phyloP scores from a whole-genome alignment of 2,329 filamentous ascomycete genomes.

The Cordyceps fumosorosea region DNA sequence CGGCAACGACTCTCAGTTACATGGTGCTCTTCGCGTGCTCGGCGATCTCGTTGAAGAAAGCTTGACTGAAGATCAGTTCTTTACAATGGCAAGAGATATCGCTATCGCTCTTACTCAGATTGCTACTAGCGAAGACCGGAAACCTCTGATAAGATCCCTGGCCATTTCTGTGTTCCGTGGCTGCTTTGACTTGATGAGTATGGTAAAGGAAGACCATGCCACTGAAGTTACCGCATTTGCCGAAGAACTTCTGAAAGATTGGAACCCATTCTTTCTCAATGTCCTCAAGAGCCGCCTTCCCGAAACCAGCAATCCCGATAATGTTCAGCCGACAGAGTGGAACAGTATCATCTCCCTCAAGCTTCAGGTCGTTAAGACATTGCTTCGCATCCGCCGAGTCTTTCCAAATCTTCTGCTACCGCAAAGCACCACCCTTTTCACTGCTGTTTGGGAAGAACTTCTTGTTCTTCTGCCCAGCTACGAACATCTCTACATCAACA shows the following conservation, averaged over 20 bases:
- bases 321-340: slow-evolving; percentile 59
- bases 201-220: slow-evolving; percentile 91
- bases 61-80: slow-evolving; percentile 92
- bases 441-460: slow-evolving; percentile 83
- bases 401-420: slow-evolving; percentile 77
- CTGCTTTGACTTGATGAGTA: slow-evolving; percentile 92
- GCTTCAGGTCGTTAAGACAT: slow-evolving; percentile 85
- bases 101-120: slow-evolving; percentile 78
- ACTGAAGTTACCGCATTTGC: slow-evolving; percentile 82
- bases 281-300: slow-evolving; percentile 72
- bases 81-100: slow-evolving; percentile 78
- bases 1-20: slow-evolving; percentile 72
- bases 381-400: slow-evolving; percentile 80
- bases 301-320: slow-evolving; percentile 44
- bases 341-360: slow-evolving; percentile 81
- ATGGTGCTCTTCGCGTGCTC: slow-evolving; percentile 84
- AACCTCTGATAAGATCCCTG: slow-evolving; percentile 70
- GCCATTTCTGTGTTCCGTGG: slow-evolving; percentile 85
- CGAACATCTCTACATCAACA: slow-evolving; percentile 75
- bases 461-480: slow-evolving; percentile 66
- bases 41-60: slow-evolving; percentile 88
- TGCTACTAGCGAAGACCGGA: slow-evolving; percentile 67
- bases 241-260: slow-evolving; percentile 73
- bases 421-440: slow-evolving; percentile 77
- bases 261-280: slow-evolving; percentile 84